Evolutionary conservation across 2,329 filamentous ascomycete genomes (phyloP), one percentile per base, ranked within the genome.

Genomic region (Phaeoacremonium minimum): DNA sequence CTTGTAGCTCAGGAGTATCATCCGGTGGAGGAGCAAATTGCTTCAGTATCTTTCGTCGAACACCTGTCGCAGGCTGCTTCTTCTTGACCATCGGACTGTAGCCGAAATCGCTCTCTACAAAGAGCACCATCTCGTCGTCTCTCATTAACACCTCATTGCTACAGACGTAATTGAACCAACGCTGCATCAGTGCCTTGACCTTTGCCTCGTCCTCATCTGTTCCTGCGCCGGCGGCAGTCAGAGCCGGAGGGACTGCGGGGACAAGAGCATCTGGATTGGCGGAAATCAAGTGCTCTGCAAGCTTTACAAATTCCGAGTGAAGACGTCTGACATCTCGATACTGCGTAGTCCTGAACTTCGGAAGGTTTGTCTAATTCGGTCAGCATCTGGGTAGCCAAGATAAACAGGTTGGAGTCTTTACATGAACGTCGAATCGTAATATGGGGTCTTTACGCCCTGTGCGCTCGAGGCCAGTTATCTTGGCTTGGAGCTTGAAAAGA

Each of bases 21-120:
- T 98, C 93, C 11, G 93, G 90, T 1, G 93, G 93, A 19, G 93
- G 93, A 26, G 93, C 91, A 63, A 98, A 98, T 61, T 98, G 93
- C 72, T 98, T 98, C 58, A 98, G 72, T 43, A 97, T 85, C 68
- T 96, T 96, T 56, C 93, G 79, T 45, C 93, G 81, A 49, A 98
- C 88, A 30, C 93, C 93, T 2, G 93, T 98, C 7, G 93, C 93
- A 15, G 93, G 93, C 61, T 98, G 93, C 70, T 94, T 95, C 74
- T 89, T 88, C 60, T 91, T 84, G 32, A 96, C 83, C 54, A 97
- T 85, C 2, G 93, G 93, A 53, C 89, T 96, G 63, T 98, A 98
- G 28, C 93, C 93, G 60, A 96, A 97, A 60, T 98, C 93, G 56
- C 88, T 95, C 64, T 98, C 93, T n/a, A 98, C 89, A 52, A 98